Conservation (phyloP, 1,139 yeast species). For the Zygoascus sp. region DNA sequence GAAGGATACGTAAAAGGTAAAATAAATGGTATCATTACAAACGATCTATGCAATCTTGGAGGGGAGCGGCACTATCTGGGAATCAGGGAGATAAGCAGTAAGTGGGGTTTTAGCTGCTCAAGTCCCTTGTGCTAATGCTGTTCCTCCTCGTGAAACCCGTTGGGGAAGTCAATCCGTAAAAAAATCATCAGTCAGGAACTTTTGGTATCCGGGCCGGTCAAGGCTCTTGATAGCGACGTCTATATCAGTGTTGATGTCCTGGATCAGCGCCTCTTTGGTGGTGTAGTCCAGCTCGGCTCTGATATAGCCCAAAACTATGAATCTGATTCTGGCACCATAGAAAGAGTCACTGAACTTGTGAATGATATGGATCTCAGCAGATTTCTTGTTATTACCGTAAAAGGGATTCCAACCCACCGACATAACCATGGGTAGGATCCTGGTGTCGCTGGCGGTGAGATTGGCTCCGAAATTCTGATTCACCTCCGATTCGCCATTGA, state of each 20-base stretch:
- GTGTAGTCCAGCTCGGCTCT: constrained; percentile 89
- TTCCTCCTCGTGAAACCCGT: too few relatives aligned
- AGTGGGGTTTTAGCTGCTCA: too few relatives aligned
- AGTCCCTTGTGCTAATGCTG: too few relatives aligned
- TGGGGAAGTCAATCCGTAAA: constrained; percentile 14
- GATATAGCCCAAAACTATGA: constrained; percentile 77
- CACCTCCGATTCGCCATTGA: constrained; percentile 30
- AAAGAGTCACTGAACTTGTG: constrained; percentile 65
- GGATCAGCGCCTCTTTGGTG: constrained; percentile 77
- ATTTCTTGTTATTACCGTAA: constrained; percentile 65
- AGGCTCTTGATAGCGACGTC: constrained; percentile 56
- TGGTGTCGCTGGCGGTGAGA: constrained; percentile 42
- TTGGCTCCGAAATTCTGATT: constrained; percentile 57
- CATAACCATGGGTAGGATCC: constrained; percentile 80
- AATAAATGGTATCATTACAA: too few relatives aligned
- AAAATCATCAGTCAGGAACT: constrained; percentile 25
- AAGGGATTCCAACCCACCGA: constrained; percentile 96
- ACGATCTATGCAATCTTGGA: too few relatives aligned
- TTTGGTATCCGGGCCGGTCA: constrained; percentile 35
- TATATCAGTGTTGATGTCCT: constrained; percentile 80
- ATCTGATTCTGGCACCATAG: constrained; percentile 74
- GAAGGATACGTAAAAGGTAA: too few relatives aligned
- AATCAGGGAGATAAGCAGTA: too few relatives aligned
- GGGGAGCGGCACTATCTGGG: too few relatives aligned
- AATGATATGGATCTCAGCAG: constrained; percentile 71